A percentile compares a stretch with the other conserved stretches of the same genome.
Conservation (phyloP, 164 flowering plant genomes). For the Malania oleifera region DNA sequence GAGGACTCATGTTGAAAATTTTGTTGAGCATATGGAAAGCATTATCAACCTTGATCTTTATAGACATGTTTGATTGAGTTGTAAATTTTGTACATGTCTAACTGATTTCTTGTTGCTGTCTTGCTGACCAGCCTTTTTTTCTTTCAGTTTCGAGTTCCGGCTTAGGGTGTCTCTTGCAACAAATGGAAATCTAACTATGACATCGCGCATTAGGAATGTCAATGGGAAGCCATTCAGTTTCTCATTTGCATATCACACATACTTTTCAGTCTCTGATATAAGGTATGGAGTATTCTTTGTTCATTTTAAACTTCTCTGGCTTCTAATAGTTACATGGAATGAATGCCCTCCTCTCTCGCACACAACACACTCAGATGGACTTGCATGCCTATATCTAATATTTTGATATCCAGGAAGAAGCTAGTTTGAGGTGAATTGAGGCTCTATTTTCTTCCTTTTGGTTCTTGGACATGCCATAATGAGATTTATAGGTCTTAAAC, state of each 20-base stretch:
- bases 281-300: conserved; percentile 44
- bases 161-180: conserved; percentile 70
- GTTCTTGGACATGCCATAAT: no score
- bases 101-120: background rate
- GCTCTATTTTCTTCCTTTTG: background rate
- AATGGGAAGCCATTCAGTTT: conserved; percentile 89
- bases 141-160: conserved; percentile 82
- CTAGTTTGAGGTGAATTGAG: no score
- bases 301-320: background rate
- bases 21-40: no score
- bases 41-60: no score
- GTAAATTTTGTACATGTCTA: background rate
- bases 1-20: no score
- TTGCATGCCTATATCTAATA: no score
- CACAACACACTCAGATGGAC: no score
- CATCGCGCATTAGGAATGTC: conserved; percentile 79
- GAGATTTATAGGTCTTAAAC: no score
- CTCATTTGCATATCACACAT: conserved; percentile 87
- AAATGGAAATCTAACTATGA: conserved; percentile 63
- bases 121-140: background rate
- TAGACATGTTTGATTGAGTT: background rate
- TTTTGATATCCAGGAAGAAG: no score
- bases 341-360: no score
- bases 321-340: background rate
- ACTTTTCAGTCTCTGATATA: conserved; percentile 87